phyloP scores from a whole-genome alignment of 352 stramenopile species.

The Halophytophthora polymorphica region DNA sequence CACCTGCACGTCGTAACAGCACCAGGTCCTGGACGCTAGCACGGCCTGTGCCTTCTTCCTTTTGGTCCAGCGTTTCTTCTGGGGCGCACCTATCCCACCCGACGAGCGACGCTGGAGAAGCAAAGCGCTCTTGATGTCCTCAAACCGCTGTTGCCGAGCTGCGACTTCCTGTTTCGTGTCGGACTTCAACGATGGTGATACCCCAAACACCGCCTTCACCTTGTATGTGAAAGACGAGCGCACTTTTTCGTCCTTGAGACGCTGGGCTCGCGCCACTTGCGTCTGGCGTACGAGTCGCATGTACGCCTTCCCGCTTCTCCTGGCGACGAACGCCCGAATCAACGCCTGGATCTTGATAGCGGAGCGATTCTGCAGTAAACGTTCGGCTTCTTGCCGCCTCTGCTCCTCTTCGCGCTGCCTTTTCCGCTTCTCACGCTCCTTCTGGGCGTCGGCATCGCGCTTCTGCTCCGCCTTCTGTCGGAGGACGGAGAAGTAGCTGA shows the following conservation, averaged over 20 bases:
- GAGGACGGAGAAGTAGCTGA: constrained; percentile 72
- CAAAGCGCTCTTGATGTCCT: constrained; percentile 43
- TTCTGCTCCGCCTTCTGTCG: constrained; percentile 43
- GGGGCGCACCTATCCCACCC: constrained; percentile 10
- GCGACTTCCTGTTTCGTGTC: constrained; percentile 55
- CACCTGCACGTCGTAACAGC: constrained; percentile 45
- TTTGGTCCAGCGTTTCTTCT: constrained; percentile 51
- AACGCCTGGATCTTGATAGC: constrained; percentile 44
- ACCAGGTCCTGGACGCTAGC: constrained; percentile 45
- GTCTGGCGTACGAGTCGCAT: constrained; percentile 54
- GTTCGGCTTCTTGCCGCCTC: constrained; percentile 13
- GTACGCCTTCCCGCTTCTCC: constrained; percentile 38
- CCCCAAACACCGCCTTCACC: constrained; percentile 33
- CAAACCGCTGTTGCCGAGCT: constrained; percentile 26
- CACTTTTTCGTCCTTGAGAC: constrained; percentile 37
- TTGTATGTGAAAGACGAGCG: constrained; percentile 40
- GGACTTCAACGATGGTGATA: constrained; percentile 41
- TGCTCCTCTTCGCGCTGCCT: constrained; percentile 25
- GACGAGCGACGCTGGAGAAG: constrained; percentile 35
- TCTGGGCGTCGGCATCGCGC: constrained; percentile 27
- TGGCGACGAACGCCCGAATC: constrained; percentile 29
- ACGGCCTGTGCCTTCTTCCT: constrained; percentile 27
- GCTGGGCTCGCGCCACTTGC: constrained; percentile 33
- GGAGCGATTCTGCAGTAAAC: constrained; percentile 21
- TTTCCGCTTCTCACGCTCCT: constrained; percentile 27